Evolutionary conservation across 495 filamentous ascomycete species (phyloP), one percentile per base, ranked within the genome.

Genomic region (Mytilinidion resinicola): DNA sequence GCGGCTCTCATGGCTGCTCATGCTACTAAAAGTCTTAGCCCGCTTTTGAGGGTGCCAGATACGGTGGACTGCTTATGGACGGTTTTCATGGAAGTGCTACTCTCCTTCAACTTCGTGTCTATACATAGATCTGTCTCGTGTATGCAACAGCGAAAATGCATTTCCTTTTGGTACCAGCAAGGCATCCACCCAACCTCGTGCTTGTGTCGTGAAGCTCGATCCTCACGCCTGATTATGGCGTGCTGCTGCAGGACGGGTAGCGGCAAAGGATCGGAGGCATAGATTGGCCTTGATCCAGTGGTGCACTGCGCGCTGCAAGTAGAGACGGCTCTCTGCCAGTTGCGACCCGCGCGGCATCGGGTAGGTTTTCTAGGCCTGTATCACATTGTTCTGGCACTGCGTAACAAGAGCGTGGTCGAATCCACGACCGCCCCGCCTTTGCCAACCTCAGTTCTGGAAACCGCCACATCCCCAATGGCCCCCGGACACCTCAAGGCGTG

Each of bases 71-170:
- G 60, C 53, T 53, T 54, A 47, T 41, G 58, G 54, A 55, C 14
- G 54, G 53, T 46, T 51, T 58, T 38, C 51, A 59, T 38, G 57
- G 53, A 20, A 19, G 44, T 55, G 20, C 37, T 39, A 38, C 30
- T 65, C 58, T 58, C 48, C 55, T 58, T 61, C 42, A 58, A 21
- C 52, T 64, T 61, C 59, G 51, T 65, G 62, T 65, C 39, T 36
- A 65, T 65, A 65, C 50, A 53, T 53, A 41, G 58, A 50, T 65
- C 55, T 47, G 62, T 35, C 38, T 50, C 41, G 60, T 61, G 62
- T 65, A 65, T 55, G 55, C 48, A 61, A 49, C 53, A 54, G 62
- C 55, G 49, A 61, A 56, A 64, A 65, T 59, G 59, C 51, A 61
- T 65, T 65, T 58, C 50, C 37, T 53, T 53, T 49, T 9, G 44